Percentiles rank a stretch among this genome's conserved stretches.
Conservation (phyloP, 345 rosid species). For the Erodium maritimum region DNA sequence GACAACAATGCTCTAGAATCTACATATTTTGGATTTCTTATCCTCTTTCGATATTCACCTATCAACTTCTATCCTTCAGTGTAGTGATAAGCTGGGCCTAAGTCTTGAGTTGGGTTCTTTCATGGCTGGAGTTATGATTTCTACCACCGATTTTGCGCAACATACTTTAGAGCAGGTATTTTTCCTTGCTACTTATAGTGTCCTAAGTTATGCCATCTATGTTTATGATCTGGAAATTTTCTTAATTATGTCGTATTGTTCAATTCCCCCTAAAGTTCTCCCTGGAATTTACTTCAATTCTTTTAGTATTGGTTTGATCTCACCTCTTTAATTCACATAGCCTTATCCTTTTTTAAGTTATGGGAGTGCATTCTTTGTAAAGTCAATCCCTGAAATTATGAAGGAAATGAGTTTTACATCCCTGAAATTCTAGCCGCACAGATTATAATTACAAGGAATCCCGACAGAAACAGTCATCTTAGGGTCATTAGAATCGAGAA, state of each 20-base stretch:
- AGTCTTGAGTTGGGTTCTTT: slow-evolving; percentile 99
- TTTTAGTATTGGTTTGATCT: no score
- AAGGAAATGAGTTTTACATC: not conserved
- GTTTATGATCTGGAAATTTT: not conserved
- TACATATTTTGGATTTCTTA: not conserved
- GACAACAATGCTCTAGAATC: not conserved
- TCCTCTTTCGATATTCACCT: slow-evolving; percentile 4
- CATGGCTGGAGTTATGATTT: slow-evolving; percentile 97
- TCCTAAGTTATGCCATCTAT: slow-evolving; percentile 3
- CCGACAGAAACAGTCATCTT: not conserved
- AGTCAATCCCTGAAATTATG: not conserved
- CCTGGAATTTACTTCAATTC: not conserved
- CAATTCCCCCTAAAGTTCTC: not conserved
- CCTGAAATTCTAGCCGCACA: not conserved
- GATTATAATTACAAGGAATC: not conserved
- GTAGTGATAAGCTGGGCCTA: slow-evolving; percentile 99
- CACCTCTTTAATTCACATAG: no score
- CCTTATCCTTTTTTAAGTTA: no score
- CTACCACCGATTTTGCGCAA: slow-evolving; percentile 88
- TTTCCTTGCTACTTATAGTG: not conserved
- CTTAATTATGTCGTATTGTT: no score
- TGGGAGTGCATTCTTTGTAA: no score
- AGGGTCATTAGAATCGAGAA: not conserved
- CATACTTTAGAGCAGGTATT: slow-evolving; percentile 95
- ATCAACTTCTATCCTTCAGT: slow-evolving; percentile 51